A percentile compares a stretch with the other conserved stretches of the same genome.
Evolutionary conservation across 176 grass and related monocot genomes (phyloP).

Genomic region (Aegilops longissima): DNA sequence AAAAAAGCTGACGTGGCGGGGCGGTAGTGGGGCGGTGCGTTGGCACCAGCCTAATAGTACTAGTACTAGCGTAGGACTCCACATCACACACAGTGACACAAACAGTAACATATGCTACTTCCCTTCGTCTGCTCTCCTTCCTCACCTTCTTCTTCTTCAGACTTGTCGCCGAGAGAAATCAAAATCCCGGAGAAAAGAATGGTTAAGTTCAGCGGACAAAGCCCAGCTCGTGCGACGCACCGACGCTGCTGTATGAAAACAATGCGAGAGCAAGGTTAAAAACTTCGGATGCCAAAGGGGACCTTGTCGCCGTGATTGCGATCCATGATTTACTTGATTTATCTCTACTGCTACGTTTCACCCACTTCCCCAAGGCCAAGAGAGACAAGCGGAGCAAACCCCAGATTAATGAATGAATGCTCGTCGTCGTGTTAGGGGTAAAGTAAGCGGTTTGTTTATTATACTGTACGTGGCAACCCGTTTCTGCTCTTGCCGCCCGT

Average conservation of each 20-base stretch:
- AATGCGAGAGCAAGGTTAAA: not conserved
- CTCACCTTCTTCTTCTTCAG: slow-evolving; percentile 15
- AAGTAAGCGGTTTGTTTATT: not conserved
- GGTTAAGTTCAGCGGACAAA: not conserved
- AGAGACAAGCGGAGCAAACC: not conserved
- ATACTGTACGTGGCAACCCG: slow-evolving; percentile 28
- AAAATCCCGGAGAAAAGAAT: not conserved
- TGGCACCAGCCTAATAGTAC: no score
- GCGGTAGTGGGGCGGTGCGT: no score
- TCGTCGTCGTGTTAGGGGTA: not conserved
- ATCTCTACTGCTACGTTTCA: not conserved
- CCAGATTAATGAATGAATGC: no score
- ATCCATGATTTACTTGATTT: not conserved
- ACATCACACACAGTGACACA: not conserved
- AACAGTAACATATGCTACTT: not conserved
- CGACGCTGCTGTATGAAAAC: not conserved
- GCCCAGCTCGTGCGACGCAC: not conserved
- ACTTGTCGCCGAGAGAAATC: not conserved
- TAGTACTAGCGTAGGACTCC: not conserved
- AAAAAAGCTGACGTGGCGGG: no score
- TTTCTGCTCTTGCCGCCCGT: slow-evolving; percentile 8
- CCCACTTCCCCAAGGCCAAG: not conserved
- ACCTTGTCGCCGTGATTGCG: not conserved
- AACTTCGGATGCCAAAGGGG: not conserved
- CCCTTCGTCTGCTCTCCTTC: not conserved